Evolutionary conservation across 805 yeast species (phyloP).

Genomic region (Komagataella ulmi): DNA sequence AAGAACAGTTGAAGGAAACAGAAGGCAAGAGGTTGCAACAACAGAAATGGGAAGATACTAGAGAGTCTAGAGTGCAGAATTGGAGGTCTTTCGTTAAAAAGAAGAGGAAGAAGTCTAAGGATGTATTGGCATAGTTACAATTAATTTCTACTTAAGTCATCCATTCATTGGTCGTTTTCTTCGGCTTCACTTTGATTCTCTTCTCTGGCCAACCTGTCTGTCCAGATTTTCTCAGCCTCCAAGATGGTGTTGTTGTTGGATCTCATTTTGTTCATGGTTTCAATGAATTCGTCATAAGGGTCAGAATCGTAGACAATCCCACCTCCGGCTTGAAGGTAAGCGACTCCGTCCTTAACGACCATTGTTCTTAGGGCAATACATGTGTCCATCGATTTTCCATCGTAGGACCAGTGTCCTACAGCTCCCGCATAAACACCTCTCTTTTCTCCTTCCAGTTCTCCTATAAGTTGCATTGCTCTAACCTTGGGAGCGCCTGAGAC

Average conservation of each 20-base stretch:
- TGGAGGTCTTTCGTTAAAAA: conserved; percentile 46
- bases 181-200: conserved; percentile 14
- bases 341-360: conserved; percentile 84
- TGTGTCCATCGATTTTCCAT: conserved; percentile 90
- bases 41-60: conserved; percentile 45
- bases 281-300: conserved; percentile 88
- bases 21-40: conserved; percentile 19
- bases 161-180: background rate
- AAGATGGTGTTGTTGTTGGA: conserved; percentile 83
- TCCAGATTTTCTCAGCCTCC: conserved; percentile 83
- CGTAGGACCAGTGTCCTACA: conserved; percentile 96
- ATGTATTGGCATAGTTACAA: conserved; percentile 23
- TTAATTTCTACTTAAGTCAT: background rate
- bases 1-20: conserved; percentile 14
- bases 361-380: conserved; percentile 96
- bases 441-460: conserved; percentile 80
- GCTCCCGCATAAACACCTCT: conserved; percentile 99
- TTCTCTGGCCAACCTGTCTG: conserved; percentile 22
- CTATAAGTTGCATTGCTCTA: conserved; percentile 88
- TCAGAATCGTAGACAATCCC: conserved; percentile 95
- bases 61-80: conserved; percentile 42
- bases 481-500: conserved; percentile 98
- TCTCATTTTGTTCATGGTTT: conserved; percentile 94
- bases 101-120: conserved; percentile 29
- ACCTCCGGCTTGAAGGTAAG: conserved; percentile 97